Evolutionary conservation across 352 stramenopile species (phyloP).

Genomic region (Globisporangium spiculum): DNA sequence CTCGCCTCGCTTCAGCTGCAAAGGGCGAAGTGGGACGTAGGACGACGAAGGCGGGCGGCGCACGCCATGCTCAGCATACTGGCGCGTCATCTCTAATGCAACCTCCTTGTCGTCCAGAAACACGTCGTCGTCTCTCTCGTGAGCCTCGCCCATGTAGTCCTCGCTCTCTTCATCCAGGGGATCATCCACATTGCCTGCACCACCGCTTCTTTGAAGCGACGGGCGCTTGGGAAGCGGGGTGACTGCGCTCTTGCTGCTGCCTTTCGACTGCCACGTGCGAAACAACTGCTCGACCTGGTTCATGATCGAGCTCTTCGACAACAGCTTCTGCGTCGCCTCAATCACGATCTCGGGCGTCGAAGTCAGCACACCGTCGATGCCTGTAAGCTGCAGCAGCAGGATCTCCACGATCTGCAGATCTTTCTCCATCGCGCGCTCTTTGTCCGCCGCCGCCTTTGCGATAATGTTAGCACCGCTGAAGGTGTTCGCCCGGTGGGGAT

Average conservation of each 20-base stretch:
- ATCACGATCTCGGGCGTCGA: slow-evolving; percentile 22
- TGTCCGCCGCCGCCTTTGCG: slow-evolving; percentile 6
- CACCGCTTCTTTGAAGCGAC: not conserved
- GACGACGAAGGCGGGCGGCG: slow-evolving; percentile 10
- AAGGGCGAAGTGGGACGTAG: slow-evolving; percentile 22
- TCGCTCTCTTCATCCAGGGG: slow-evolving; percentile 17
- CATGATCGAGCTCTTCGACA: slow-evolving; percentile 25
- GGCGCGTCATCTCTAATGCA: slow-evolving; percentile 23
- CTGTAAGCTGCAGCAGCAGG: slow-evolving; percentile 32
- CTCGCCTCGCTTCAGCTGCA: slow-evolving; percentile 27
- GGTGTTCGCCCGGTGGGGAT: not conserved
- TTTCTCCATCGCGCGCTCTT: slow-evolving; percentile 9
- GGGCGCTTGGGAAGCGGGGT: not conserved
- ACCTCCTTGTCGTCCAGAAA: slow-evolving; percentile 23
- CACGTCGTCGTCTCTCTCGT: slow-evolving; percentile 13
- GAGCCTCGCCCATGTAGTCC: slow-evolving; percentile 22
- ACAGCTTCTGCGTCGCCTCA: slow-evolving; percentile 28
- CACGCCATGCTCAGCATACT: slow-evolving; percentile 24
- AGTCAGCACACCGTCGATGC: slow-evolving; percentile 35
- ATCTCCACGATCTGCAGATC: slow-evolving; percentile 27
- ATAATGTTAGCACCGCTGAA: slow-evolving; percentile 7
- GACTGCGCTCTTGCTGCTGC: slow-evolving; percentile 3
- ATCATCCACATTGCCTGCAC: not conserved
- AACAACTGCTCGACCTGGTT: slow-evolving; percentile 35
- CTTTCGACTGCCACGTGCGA: slow-evolving; percentile 32